Base-by-base conservation (phyloP, 352 stramenopile species). In the Discostella stelligera region DNA sequence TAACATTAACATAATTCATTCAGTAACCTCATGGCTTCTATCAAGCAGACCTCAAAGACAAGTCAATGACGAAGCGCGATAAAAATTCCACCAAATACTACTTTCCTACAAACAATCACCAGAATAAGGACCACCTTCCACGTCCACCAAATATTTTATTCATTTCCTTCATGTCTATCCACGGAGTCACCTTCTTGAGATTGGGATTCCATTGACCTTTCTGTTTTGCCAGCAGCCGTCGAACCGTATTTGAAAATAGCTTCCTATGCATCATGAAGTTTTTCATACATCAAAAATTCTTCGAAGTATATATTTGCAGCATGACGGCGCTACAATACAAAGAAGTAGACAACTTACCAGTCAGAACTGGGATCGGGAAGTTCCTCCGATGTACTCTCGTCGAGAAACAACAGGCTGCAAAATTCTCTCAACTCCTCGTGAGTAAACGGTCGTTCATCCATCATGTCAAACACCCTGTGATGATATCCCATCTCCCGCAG, bases 401-500 rank as follows among this genome's bases (percentile, higher is more conserved):
- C 25, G 41, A 80, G 72, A 71, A 94, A 87, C 10, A 94, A 46
- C n/a, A 92, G 65, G 18, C 56, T 48, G 53, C 85, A 84, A 75
- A 91, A 90, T 54, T 91, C 80, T 60, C 70, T 53, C 1, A 91
- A 0, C 65, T 94, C 89, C 44, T 82, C 71, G 25, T 70, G 46
- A 8, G 74, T 89, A 14, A 92, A 79, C 1, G 25, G 25, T 37
- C 86, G 55, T 49, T 95, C 90, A 73, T 95, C 90, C 50, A 95
- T 46, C 63, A 94, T 67, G 77, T 95, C 90, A 76, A 95, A 91
- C 3, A 90, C 50, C 32, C 89, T 84, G 61, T 90, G 32, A 44
- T 84, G 77, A 55, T 85, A 91, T 13, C 90, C 90, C 70, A 92
- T 88, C 62, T 94, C 91, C 25, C 91, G 72, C 32, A 93, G 77